phyloP scores from a whole-genome alignment of 208 protist genomes.

The Trypanosoma mega region DNA sequence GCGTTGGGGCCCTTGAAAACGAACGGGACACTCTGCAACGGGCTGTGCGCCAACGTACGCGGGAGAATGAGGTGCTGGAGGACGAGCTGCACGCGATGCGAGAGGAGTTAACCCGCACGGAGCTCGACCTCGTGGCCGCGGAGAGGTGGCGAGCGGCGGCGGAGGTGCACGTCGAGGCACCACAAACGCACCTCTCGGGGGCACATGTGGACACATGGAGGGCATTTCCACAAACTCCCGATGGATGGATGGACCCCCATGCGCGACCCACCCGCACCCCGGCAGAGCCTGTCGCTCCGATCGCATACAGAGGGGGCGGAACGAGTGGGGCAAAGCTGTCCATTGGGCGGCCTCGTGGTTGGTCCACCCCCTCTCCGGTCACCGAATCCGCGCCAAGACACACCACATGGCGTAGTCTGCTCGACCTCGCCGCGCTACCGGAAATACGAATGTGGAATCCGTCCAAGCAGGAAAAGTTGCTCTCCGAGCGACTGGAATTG shows the following conservation, averaged over 20 bases:
- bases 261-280: no score
- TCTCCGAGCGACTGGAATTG: constrained; percentile 56
- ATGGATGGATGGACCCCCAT: no score
- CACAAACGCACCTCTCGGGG: neutral
- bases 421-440: constrained; percentile 41
- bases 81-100: constrained; percentile 41
- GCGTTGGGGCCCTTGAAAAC: constrained; percentile 29
- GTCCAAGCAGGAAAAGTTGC: constrained; percentile 52
- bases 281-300: no score
- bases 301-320: no score
- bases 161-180: neutral
- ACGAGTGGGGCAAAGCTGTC: no score
- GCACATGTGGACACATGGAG: neutral
- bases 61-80: constrained; percentile 32
- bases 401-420: neutral
- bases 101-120: constrained; percentile 34
- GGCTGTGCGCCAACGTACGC: constrained; percentile 29
- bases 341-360: neutral
- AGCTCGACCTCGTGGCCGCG: constrained; percentile 45
- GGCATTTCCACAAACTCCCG: no score
- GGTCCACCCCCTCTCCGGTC: neutral
- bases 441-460: constrained; percentile 62
- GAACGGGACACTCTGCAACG: constrained; percentile 48
- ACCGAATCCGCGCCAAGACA: neutral
- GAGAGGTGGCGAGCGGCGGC: constrained; percentile 30